These are phyloP conservation scores for Cordyceps fumosorosea DNA, from an alignment of 2,329 filamentous ascomycete species.

Conservation along the genomic window DNA sequence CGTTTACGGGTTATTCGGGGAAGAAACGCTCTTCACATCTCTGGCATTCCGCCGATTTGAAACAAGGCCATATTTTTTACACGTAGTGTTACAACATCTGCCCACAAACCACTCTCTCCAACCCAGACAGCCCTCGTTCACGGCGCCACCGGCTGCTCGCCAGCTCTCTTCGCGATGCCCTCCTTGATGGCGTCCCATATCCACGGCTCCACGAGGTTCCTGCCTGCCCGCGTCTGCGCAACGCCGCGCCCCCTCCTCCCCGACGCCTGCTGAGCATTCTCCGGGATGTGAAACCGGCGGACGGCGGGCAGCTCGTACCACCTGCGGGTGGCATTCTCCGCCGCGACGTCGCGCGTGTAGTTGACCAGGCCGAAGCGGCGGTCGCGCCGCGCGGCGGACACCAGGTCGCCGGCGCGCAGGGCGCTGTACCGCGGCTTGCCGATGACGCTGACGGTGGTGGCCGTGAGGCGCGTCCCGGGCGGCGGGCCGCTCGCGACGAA, in stretches of 20 bases:
- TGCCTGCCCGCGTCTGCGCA: slow-evolving; percentile 6
- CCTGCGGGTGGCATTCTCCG: slow-evolving; percentile 27
- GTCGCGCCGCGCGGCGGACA: slow-evolving; percentile 22
- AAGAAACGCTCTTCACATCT: no score
- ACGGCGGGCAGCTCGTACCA: slow-evolving; percentile 38
- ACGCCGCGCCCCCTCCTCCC: neutral
- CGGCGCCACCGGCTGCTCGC: neutral
- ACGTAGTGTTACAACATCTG: neutral
- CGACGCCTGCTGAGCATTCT: slow-evolving; percentile 14
- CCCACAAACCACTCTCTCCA: neutral
- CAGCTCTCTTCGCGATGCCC: slow-evolving; percentile 19
- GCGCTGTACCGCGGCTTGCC: slow-evolving; percentile 46
- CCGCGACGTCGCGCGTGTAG: slow-evolving; percentile 29
- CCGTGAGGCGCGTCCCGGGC: slow-evolving; percentile 37
- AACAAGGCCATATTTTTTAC: no score
- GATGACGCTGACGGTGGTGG: slow-evolving; percentile 51
- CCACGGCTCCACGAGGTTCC: slow-evolving; percentile 31
- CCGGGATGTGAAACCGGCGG: slow-evolving; percentile 32
- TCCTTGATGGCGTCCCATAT: slow-evolving; percentile 34
- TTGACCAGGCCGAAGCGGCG: slow-evolving; percentile 34
- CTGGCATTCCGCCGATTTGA: no score
- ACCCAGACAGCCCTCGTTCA: neutral
- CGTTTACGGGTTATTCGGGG: no score
- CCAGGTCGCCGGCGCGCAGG: slow-evolving; percentile 32
- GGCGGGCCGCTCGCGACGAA: slow-evolving; percentile 43